A percentile compares a stretch with the other conserved stretches of the same genome.
Conservation (phyloP, 108 stramenopile species). For the Pseudonitzschia delicatissima region DNA sequence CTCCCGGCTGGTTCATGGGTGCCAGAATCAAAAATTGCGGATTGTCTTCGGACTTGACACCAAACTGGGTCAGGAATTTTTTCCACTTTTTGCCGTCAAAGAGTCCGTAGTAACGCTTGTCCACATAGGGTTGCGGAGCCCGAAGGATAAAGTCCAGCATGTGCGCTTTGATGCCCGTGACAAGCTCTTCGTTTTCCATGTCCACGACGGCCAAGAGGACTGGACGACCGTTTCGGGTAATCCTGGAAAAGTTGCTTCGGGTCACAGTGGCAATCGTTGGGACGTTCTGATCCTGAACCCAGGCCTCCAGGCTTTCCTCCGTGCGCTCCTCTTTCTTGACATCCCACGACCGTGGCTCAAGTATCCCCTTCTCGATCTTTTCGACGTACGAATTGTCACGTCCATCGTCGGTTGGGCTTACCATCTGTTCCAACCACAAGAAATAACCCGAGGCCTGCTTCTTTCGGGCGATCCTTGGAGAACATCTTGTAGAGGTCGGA, state of each 20-base stretch:
- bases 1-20: constrained; percentile 47
- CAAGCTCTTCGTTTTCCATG: constrained; percentile 37
- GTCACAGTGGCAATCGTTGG: constrained; percentile 58
- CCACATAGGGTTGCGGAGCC: constrained; percentile 22
- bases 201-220: constrained; percentile 71
- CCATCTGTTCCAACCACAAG: constrained; percentile 39
- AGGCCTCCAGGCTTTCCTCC: constrained; percentile 28
- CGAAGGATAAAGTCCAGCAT: constrained; percentile 48
- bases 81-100: constrained; percentile 78
- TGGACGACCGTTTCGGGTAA: constrained; percentile 58
- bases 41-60: constrained; percentile 35
- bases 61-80: constrained; percentile 72
- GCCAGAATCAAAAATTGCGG: constrained; percentile 61
- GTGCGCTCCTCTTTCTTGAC: constrained; percentile 10
- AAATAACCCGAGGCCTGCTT: constrained; percentile 63
- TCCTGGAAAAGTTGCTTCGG: constrained; percentile 68
- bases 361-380: constrained; percentile 13
- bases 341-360: constrained; percentile 36
- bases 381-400: constrained; percentile 37
- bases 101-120: constrained; percentile 63
- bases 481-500: constrained; percentile 60
- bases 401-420: constrained; percentile 24
- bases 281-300: constrained; percentile 56
- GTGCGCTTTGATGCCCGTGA: constrained; percentile 39
- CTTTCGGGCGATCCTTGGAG: constrained; percentile 63